Evolutionary conservation across 345 rosid genomes (phyloP), one percentile per base, ranked within the genome.

Genomic region (Salix udensis): DNA sequence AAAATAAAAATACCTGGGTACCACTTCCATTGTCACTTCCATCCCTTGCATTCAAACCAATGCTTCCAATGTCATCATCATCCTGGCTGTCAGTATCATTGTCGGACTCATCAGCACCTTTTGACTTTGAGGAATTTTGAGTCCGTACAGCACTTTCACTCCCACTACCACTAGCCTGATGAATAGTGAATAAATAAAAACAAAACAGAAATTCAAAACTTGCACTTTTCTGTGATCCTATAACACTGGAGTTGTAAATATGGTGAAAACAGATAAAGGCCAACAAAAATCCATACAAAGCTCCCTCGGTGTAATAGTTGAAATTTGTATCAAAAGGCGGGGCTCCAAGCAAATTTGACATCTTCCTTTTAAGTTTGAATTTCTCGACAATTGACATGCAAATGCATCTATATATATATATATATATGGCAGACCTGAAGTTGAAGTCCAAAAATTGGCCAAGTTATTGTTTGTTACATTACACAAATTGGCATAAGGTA

Each of bases 1-100:
- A 8, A 64, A n/a, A n/a, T n/a, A n/a, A 37, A 72, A 48, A 19
- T 73, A 69, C 80, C 84, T 82, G 88, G 40, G 84, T 78, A 68
- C 83, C 84, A 76, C 86, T 85, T 42, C 84, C 86, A 67, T 78
- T 34, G 70, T 82, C 82, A 73, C 84, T 82, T 78, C 86, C 88
- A 73, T 82, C 78, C 79, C 55, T 48, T 40, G 50, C 55, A 67
- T 78, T 67, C 65, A 80, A 48, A 62, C 74, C 77, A 66, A 30
- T 60, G 77, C 87, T 85, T 37, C 79, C 78, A 46, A 34, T 80
- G 67, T 76, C 80, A 11, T 84, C 80, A 64, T 78, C 84, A 31
- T 80, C 71, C 70, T 76, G 82, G 78, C 87, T 84, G 69, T 80
- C 80, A 15, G 34, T 74, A 46, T 74, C 72, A 34, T 81, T 82